phyloP scores from a whole-genome alignment of 2,329 filamentous ascomycete genomes.

The Alternaria sp. region DNA sequence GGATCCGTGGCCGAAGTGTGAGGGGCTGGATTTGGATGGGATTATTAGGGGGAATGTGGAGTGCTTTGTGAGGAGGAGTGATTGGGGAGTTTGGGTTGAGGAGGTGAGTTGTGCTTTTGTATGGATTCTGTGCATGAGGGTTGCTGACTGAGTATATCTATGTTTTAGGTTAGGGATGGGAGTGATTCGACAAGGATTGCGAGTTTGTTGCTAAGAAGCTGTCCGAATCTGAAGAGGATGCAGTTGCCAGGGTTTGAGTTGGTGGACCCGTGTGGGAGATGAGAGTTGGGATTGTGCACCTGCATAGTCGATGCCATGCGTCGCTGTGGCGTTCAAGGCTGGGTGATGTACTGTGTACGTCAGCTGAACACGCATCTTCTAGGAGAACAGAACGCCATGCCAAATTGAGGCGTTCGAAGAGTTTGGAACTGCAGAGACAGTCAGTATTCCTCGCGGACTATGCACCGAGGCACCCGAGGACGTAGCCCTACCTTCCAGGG shows the following conservation, averaged over 20 bases:
- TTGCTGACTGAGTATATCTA: too few species aligned
- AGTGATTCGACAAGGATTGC: slow-evolving; percentile 19
- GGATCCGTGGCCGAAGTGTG: slow-evolving; percentile 16
- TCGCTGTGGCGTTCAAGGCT: neutral
- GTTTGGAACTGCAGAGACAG: neutral
- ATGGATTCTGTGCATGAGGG: too few species aligned
- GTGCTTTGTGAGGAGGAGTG: slow-evolving; percentile 4
- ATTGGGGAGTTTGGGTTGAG: slow-evolving; percentile 10
- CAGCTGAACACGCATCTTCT: neutral
- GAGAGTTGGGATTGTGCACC: neutral
- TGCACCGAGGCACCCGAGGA: neutral
- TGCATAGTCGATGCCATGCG: neutral
- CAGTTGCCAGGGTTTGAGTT: slow-evolving; percentile 23
- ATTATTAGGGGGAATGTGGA: slow-evolving; percentile 9
- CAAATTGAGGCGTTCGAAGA: neutral
- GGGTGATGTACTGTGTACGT: neutral
- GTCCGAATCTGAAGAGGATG: slow-evolving; percentile 15
- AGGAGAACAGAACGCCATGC: neutral
- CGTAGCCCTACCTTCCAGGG: neutral
- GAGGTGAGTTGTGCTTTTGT: neutral
- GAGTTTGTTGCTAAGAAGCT: slow-evolving; percentile 20
- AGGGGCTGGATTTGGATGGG: neutral
- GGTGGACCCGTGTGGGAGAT: slow-evolving; percentile 17
- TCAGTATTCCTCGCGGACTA: neutral
- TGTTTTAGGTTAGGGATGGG: slow-evolving; percentile 4